A percentile compares a stretch with the other conserved stretches of the same genome.
phyloP scores from a whole-genome alignment of 1,284 basidiomycete genomes.

The Cyathus olla region DNA sequence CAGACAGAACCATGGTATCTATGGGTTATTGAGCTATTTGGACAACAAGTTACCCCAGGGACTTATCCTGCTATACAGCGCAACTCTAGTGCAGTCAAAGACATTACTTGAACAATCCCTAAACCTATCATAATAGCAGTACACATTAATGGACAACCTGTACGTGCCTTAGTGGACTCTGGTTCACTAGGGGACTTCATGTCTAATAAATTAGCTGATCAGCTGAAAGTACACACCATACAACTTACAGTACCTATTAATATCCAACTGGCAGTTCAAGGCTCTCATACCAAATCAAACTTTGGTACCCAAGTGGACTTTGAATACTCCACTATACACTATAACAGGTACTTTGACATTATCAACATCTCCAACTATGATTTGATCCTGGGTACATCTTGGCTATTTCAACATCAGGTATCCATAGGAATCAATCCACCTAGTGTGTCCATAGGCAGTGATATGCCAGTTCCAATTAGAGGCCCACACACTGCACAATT shows the following conservation, averaged over 20 bases:
- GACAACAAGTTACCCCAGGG: not conserved
- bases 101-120: slow-evolving; percentile 14
- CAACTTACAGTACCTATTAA: slow-evolving; percentile 16
- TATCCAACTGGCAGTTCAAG: slow-evolving; percentile 25
- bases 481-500: slow-evolving; percentile 9
- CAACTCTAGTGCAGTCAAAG: not conserved
- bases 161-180: slow-evolving; percentile 36
- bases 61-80: not conserved
- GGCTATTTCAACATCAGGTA: slow-evolving; percentile 36
- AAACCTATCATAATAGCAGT: slow-evolving; percentile 35
- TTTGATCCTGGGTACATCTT: slow-evolving; percentile 39
- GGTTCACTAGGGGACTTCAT: slow-evolving; percentile 49
- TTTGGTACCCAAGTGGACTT: slow-evolving; percentile 11
- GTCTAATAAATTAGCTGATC: slow-evolving; percentile 41
- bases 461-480: slow-evolving; percentile 8
- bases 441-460: slow-evolving; percentile 20
- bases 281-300: slow-evolving; percentile 16
- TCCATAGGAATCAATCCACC: slow-evolving; percentile 22
- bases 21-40: not conserved
- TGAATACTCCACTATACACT: slow-evolving; percentile 35
- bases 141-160: slow-evolving; percentile 31
- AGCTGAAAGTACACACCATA: slow-evolving; percentile 32
- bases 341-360: slow-evolving; percentile 29
- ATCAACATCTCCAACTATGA: slow-evolving; percentile 35
- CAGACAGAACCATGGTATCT: no score